Conservation (phyloP, 108 stramenopile genomes). For the Skeletonema costatum region DNA sequence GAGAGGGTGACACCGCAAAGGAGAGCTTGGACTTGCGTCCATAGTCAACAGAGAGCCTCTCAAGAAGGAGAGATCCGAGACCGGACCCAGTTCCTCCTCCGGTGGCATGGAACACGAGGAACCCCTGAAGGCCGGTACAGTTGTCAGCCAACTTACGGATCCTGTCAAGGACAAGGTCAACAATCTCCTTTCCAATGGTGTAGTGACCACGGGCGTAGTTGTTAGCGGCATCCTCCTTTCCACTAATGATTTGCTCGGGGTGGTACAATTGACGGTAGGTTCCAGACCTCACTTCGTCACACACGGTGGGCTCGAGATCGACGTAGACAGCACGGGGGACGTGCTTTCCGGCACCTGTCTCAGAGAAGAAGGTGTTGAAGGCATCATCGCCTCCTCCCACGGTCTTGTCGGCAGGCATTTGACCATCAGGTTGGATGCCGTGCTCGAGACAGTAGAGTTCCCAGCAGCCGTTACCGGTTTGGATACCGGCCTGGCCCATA, state of each 20-base stretch:
- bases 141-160: constrained; percentile 98
- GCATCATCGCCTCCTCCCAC: constrained; percentile 83
- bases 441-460: constrained; percentile 99
- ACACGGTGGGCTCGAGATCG: constrained; percentile 98
- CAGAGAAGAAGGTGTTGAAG: constrained; percentile 98
- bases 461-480: constrained; percentile 98
- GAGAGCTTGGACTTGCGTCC: constrained; percentile 99
- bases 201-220: constrained; percentile 99
- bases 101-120: constrained; percentile 99
- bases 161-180: constrained; percentile 97
- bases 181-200: constrained; percentile 99
- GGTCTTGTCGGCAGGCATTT: constrained; percentile 88
- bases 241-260: constrained; percentile 98
- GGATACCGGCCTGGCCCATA: constrained; percentile 95
- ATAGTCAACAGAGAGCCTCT: constrained; percentile 98
- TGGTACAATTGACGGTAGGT: constrained; percentile 96
- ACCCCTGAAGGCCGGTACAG: constrained; percentile 99
- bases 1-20: constrained; percentile 95
- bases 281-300: constrained; percentile 93
- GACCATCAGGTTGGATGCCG: constrained; percentile 95
- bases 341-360: constrained; percentile 97
- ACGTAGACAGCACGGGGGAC: constrained; percentile 98
- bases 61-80: constrained; percentile 97
- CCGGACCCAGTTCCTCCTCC: constrained; percentile 99
- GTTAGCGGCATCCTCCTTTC: constrained; percentile 99